A percentile compares a stretch with the other conserved stretches of the same genome.
Evolutionary conservation across 2,329 filamentous ascomycete species (phyloP).

Genomic region (Sclerotinia borealis): DNA sequence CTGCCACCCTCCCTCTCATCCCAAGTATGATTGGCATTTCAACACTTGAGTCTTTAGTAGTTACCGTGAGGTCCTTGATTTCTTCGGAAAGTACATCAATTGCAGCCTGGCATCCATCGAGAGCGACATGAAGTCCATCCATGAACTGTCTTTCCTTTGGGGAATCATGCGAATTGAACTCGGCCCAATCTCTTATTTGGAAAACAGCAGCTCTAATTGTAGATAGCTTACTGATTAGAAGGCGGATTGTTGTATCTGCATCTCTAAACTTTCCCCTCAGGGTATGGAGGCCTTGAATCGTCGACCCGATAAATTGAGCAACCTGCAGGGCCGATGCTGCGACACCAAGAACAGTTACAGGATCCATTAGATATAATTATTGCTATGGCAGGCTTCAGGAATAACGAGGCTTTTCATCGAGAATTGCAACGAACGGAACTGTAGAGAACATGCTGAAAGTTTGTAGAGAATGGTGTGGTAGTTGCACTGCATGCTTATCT

Average conservation of each 20-base stretch:
- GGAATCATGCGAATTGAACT: slow-evolving; percentile 15
- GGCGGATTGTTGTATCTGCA: slow-evolving; percentile 12
- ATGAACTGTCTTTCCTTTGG: slow-evolving; percentile 28
- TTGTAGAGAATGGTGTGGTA: not conserved
- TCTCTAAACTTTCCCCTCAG: slow-evolving; percentile 14
- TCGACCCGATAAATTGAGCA: slow-evolving; percentile 7
- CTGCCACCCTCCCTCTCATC: not conserved
- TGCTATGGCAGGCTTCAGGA: not conserved
- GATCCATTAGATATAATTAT: slow-evolving; percentile 2
- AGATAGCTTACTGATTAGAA: slow-evolving; percentile 12
- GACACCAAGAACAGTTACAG: slow-evolving; percentile 1
- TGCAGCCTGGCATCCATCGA: slow-evolving; percentile 33
- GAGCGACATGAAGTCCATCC: slow-evolving; percentile 31
- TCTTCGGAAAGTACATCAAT: slow-evolving; percentile 35
- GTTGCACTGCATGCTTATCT: not conserved
- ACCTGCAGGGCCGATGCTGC: slow-evolving; percentile 7
- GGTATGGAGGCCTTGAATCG: slow-evolving; percentile 12
- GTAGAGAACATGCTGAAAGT: not conserved
- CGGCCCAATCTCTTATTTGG: slow-evolving; percentile 16
- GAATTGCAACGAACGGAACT: not conserved
- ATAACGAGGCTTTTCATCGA: not conserved
- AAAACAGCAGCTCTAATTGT: slow-evolving; percentile 15
- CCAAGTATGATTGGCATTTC: not conserved
- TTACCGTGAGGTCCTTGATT: slow-evolving; percentile 19
- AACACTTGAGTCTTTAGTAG: not conserved